Evolutionary conservation across 2,329 filamentous ascomycete species (phyloP).

Genomic region (Xylaria polymorpha): DNA sequence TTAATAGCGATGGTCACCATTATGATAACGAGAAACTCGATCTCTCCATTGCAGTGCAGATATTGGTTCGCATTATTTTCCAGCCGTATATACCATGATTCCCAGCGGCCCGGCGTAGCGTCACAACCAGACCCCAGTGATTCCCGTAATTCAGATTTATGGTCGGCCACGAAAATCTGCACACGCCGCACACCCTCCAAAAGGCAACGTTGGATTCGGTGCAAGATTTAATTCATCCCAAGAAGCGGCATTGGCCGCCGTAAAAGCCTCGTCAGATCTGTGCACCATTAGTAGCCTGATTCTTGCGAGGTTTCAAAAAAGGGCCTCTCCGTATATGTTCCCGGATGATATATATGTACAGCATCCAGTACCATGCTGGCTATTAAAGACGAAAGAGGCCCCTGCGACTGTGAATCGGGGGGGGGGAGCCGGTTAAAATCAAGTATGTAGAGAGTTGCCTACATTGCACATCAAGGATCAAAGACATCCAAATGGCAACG

Average conservation of each 20-base stretch:
- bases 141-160: constrained; percentile 18
- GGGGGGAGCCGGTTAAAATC: constrained; percentile 27
- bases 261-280: constrained; percentile 21
- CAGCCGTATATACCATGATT: constrained; percentile 31
- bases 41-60: constrained; percentile 46
- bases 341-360: constrained; percentile 29
- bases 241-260: constrained; percentile 16
- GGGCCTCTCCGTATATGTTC: constrained; percentile 8
- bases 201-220: constrained; percentile 37
- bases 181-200: constrained; percentile 34
- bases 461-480: constrained; percentile 5
- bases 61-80: constrained; percentile 37
- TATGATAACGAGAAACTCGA: constrained; percentile 38
- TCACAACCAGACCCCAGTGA: constrained; percentile 28
- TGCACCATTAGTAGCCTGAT: constrained; percentile 31
- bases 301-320: constrained; percentile 5
- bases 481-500: constrained; percentile 18
- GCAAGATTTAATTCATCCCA: constrained; percentile 30
- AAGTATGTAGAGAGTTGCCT: constrained; percentile 16
- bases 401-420: constrained; percentile 7
- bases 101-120: constrained; percentile 41
- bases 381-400: constrained; percentile 17
- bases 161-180: constrained; percentile 37
- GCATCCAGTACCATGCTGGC: constrained; percentile 14
- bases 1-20: constrained; percentile 33